Conservation (phyloP, 2,329 filamentous ascomycete species). For the Orbilia oligospora region DNA sequence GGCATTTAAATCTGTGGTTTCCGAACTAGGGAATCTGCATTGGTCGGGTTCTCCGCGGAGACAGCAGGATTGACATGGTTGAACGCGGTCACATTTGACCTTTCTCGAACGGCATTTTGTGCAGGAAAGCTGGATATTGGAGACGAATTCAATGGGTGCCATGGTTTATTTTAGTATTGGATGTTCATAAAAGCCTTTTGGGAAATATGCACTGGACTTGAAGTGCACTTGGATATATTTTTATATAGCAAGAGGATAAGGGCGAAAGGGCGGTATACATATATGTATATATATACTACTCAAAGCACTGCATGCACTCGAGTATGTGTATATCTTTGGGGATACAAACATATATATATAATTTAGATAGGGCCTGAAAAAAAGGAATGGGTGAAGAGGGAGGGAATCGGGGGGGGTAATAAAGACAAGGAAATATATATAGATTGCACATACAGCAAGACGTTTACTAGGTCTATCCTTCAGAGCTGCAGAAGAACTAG, state of each 20-base stretch:
- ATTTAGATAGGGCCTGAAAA: neutral
- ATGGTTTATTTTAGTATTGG: conserved; percentile 28
- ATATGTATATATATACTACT: neutral
- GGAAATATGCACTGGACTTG: neutral
- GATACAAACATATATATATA: neutral
- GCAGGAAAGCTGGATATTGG: conserved; percentile 46
- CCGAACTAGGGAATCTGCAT: conserved; percentile 46
- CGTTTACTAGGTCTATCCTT: conserved; percentile 49
- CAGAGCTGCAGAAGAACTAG: conserved; percentile 5
- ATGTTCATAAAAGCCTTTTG: neutral
- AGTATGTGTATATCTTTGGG: conserved; percentile 9
- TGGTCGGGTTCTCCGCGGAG: conserved; percentile 47
- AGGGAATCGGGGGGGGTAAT: neutral
- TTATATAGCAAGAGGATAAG: neutral
- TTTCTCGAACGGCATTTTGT: conserved; percentile 56
- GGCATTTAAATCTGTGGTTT: conserved; percentile 43
- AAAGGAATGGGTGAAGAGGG: neutral
- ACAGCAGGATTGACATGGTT: conserved; percentile 53
- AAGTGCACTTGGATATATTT: neutral
- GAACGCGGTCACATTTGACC: conserved; percentile 59
- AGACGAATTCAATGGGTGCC: conserved; percentile 42
- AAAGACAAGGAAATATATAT: conserved; percentile 2
- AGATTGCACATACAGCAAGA: conserved; percentile 48
- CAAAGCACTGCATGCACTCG: too few species aligned
- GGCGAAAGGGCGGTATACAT: neutral